Base-by-base conservation (phyloP, 495 filamentous ascomycete species). In the Trichoderma gamsii region DNA sequence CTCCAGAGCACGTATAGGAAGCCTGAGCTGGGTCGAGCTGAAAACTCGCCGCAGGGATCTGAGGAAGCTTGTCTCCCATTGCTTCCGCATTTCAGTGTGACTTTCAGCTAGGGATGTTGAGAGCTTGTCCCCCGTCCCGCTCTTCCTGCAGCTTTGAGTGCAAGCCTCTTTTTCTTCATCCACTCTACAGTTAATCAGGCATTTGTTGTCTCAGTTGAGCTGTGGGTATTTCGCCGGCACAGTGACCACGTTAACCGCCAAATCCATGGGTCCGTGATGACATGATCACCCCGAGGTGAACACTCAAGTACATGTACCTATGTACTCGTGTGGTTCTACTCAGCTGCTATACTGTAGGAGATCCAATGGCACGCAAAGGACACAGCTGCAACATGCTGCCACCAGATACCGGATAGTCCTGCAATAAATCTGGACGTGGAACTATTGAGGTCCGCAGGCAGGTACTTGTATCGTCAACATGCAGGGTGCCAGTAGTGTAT, bases 361-460 rank as follows among this genome's bases (percentile, higher is more conserved):
- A 49, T 32, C 56, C 56, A 61, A 61, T 61, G 56, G 21, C 51
- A n/a, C 25, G n/a, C 51, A 56, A 16, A 25, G 21, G n/a, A 56
- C 13, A 52, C 25, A 18, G 18, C n/a, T 18, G 7, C 5, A 21
- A 52, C n/a, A 23, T 23, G 49, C 9, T 21, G 2, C 3, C 49
- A 52, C 18, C 18, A 23, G 29, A 23, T 23, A 18, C 49, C 43
- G 18, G 12, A 11, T 23, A 23, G 29, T 4, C 29, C 49, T 21
- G n/a, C 9, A 52, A 25, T 4, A 23, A 23, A 2, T 21, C 7
- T 21, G 25, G n/a, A 38, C 35, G 7, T 38, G 35, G 35, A 7
- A 9, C 35, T 5, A 38, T 38, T n/a, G n/a, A n/a, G n/a, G 35
- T 38, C 35, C 5, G 35, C 7, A 38, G 35, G 35, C 35, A 38